phyloP scores from a whole-genome alignment of 2,329 filamentous ascomycete genomes.

The Orbilia brochopaga region DNA sequence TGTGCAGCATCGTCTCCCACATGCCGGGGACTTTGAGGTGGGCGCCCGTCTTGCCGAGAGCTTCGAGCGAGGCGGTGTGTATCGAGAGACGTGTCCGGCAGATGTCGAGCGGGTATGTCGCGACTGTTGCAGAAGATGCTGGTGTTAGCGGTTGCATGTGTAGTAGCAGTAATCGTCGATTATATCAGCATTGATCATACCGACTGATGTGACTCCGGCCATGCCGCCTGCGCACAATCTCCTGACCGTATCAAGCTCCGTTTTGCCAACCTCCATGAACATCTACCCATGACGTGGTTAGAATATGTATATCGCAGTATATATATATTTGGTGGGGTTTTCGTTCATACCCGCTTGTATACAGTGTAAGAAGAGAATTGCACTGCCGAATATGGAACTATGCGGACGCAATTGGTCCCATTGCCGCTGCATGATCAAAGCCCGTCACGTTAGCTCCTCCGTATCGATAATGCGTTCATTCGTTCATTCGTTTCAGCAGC shows the following conservation, averaged over 20 bases:
- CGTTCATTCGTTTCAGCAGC: constrained; percentile 6
- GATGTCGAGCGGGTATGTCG: constrained; percentile 94
- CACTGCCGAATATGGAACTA: constrained; percentile 96
- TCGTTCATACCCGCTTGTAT: constrained; percentile 78
- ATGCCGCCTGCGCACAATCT: constrained; percentile 88
- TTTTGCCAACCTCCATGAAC: constrained; percentile 46
- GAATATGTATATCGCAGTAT: constrained; percentile 9
- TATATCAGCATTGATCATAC: constrained; percentile 31
- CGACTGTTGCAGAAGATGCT: constrained; percentile 48
- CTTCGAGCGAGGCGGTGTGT: constrained; percentile 92
- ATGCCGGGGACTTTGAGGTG: constrained; percentile 78
- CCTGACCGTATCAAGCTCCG: constrained; percentile 62
- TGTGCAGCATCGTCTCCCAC: constrained; percentile 79
- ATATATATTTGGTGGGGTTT: not conserved
- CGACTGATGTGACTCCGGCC: constrained; percentile 91
- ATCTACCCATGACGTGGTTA: constrained; percentile 28
- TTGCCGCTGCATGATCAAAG: constrained; percentile 67
- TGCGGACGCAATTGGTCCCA: constrained; percentile 96
- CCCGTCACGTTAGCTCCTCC: constrained; percentile 17
- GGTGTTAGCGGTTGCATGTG: not conserved
- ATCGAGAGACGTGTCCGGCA: constrained; percentile 94
- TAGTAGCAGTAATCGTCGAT: not conserved
- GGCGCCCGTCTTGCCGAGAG: constrained; percentile 68
- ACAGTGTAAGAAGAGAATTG: constrained; percentile 98
- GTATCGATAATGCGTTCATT: constrained; percentile 11